Evolutionary conservation across 345 rosid genomes (phyloP).

Genomic region (Linum trigynum): DNA sequence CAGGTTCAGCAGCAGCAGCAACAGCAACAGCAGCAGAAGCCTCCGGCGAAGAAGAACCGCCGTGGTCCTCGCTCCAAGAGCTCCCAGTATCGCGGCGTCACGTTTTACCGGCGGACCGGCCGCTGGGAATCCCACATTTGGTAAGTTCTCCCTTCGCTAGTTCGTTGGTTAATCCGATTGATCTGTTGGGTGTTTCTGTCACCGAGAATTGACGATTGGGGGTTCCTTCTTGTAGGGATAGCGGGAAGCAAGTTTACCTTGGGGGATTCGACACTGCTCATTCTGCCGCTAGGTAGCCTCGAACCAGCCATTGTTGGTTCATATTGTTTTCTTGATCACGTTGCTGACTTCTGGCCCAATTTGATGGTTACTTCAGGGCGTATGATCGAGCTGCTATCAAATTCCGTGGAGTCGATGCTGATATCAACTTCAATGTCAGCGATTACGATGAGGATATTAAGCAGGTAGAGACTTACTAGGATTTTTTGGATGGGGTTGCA

Average conservation of each 20-base stretch:
- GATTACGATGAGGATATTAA: slow-evolving; percentile 65
- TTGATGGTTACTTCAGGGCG: slow-evolving; percentile 35
- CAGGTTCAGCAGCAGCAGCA: neutral
- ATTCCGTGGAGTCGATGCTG: slow-evolving; percentile 73
- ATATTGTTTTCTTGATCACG: neutral
- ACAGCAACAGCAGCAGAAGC: slow-evolving; percentile 15
- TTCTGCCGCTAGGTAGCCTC: slow-evolving; percentile 71
- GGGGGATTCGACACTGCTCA: slow-evolving; percentile 95
- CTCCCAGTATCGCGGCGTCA: slow-evolving; percentile 95
- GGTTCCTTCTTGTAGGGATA: slow-evolving; percentile 46
- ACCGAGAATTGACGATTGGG: neutral
- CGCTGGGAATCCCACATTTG: slow-evolving; percentile 99
- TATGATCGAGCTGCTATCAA: slow-evolving; percentile 88
- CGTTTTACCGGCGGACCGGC: slow-evolving; percentile 94
- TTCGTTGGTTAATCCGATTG: neutral
- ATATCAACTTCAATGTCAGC: slow-evolving; percentile 52
- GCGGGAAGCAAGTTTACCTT: slow-evolving; percentile 78
- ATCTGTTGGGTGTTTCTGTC: slow-evolving; percentile 35
- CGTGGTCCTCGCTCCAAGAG: slow-evolving; percentile 94
- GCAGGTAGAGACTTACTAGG: slow-evolving; percentile 29
- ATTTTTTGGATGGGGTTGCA: neutral
- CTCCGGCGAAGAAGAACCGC: slow-evolving; percentile 51
- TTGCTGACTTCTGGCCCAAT: neutral
- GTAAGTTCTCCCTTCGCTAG: slow-evolving; percentile 23
- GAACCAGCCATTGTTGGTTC: neutral